Evolutionary conservation across 208 protist species (phyloP), one percentile per base, ranked within the genome.

Genomic region (Naegleria fowleri): DNA sequence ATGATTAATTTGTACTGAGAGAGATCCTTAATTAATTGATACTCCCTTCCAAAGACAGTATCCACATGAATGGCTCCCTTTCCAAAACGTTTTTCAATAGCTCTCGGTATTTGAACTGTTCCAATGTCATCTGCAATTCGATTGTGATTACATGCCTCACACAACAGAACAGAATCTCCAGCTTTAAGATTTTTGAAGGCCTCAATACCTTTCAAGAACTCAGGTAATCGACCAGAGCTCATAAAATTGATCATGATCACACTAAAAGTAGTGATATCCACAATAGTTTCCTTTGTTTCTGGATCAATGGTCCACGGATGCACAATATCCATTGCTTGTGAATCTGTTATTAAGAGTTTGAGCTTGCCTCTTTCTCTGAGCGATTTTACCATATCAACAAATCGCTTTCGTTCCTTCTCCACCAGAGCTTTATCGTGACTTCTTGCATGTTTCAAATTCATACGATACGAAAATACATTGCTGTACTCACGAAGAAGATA

Each of bases 131-230:
- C 91, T 29, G 67, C 76, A 79, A 95, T 93, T 43, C 93, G 59
- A 58, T 95, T 91, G 90, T 95, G 93, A 85, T 94, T 95, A 90
- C 93, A 95, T 0, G 93, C 93, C 39, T 95, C 93, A 33, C 88
- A 90, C 29, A 95, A 93, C 0, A 95, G 84, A 0, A 95, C 93
- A 88, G 83, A 90, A 86, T 95, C 93, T 0, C 93, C 93, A 13
- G 33, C 22, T 48, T 90, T 67, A 4, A 95, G 90, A 25, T 55
- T 92, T 33, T 88, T 83, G 76, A 95, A 86, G 33, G 79, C 86
- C 5, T 93, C 87, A 41, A 94, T 89, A 16, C 93, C 93, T 84
- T 94, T 90, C 16, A 93, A 89, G 48, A 95, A 95, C 5, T 43
- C 25, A 0, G 83, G 43, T 16, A 95, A n/a, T 5, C 92, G 86